These are phyloP conservation scores for Malus hybrid DNA, from an alignment of 331 rosid species.

Conservation along the genomic window DNA sequence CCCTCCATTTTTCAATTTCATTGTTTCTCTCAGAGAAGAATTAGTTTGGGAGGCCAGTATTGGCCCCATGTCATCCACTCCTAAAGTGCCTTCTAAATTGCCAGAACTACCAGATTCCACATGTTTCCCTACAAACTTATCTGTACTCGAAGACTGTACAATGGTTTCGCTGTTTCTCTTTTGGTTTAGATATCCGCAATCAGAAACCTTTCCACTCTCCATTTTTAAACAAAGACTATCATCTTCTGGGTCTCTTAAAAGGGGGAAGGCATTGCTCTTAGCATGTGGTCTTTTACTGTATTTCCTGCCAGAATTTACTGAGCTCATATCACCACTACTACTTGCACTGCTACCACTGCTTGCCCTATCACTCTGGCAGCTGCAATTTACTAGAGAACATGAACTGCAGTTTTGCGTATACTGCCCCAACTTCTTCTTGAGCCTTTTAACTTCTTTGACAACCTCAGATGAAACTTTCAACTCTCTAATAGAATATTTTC, in stretches of 20 bases:
- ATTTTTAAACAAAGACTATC: conserved; percentile 23
- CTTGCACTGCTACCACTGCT: conserved; percentile 97
- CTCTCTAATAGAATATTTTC: conserved; percentile 47
- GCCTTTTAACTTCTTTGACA: conserved; percentile 91
- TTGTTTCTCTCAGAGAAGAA: conserved; percentile 30
- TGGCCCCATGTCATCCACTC: conserved; percentile 19
- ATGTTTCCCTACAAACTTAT: conserved; percentile 22
- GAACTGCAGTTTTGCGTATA: conserved; percentile 62
- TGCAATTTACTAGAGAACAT: conserved; percentile 88
- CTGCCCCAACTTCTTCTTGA: conserved; percentile 75
- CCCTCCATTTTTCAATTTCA: conserved; percentile 66
- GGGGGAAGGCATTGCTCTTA: conserved; percentile 33
- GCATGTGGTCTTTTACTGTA: conserved; percentile 38
- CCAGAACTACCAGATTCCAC: conserved; percentile 21
- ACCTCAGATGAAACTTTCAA: conserved; percentile 86
- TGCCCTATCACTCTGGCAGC: conserved; percentile 94
- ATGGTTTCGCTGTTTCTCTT: conserved; percentile 17
- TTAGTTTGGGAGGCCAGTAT: conserved; percentile 33
- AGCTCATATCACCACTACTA: conserved; percentile 38
- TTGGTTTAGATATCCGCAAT: conserved; percentile 22
- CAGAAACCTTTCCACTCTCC: conserved; percentile 28
- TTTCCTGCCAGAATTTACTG: conserved; percentile 48
- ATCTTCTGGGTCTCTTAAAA: conserved; percentile 37
- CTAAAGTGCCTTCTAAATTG: conserved; percentile 22
- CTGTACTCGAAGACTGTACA: conserved; percentile 14